These are phyloP conservation scores for Plasmodium gallinaceum DNA, from an alignment of 169 alveolate species.

Conservation along the genomic window DNA sequence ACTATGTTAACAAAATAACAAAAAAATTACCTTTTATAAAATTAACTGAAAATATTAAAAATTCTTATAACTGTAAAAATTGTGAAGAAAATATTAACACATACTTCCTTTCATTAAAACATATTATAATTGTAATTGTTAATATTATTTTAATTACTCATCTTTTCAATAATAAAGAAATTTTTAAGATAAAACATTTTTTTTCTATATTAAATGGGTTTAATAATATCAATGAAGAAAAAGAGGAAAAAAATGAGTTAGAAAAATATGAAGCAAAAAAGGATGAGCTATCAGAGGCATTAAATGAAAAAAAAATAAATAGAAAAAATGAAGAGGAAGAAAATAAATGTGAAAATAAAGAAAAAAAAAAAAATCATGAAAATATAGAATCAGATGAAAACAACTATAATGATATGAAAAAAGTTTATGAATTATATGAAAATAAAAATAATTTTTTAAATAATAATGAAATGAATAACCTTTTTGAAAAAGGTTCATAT, in stretches of 20 bases:
- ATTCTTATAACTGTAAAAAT: constrained; percentile 69
- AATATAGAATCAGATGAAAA: neutral
- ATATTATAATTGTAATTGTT: constrained; percentile 57
- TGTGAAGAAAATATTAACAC: constrained; percentile 69
- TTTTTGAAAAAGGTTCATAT: constrained; percentile 42
- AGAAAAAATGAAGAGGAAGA: neutral
- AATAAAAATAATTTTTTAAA: neutral
- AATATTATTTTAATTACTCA: constrained; percentile 60
- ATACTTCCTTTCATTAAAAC: constrained; percentile 52
- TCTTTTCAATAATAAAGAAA: constrained; percentile 62
- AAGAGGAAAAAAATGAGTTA: neutral
- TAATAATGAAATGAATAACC: constrained; percentile 12
- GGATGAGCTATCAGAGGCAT: neutral
- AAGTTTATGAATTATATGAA: neutral
- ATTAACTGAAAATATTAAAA: constrained; percentile 58
- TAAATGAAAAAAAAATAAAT: neutral
- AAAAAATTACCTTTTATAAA: constrained; percentile 55
- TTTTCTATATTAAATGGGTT: constrained; percentile 55
- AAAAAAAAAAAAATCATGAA: neutral
- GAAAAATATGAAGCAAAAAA: neutral
- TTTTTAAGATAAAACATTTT: constrained; percentile 56
- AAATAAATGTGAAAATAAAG: neutral
- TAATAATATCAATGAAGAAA: neutral
- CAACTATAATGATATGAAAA: neutral
- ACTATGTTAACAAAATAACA: constrained; percentile 38